Evolutionary conservation across 352 stramenopile genomes (phyloP).

Genomic region (Lagenidium sp.): DNA sequence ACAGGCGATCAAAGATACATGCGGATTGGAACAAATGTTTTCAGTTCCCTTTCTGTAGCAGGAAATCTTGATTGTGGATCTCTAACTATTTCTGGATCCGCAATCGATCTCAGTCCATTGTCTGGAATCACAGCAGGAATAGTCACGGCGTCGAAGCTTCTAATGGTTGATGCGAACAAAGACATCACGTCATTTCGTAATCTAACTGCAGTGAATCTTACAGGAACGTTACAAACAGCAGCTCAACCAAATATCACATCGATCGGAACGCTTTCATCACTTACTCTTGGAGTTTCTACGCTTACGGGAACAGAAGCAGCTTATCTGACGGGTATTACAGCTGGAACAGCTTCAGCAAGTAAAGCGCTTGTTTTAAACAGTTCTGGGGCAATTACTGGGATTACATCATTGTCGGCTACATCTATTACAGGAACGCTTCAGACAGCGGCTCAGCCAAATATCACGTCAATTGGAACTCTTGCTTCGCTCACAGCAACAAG

Average conservation of each 20-base stretch:
- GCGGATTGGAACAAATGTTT: too few relatives aligned
- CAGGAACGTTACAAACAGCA: too few relatives aligned
- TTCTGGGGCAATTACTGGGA: background rate
- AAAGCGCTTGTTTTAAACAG: background rate
- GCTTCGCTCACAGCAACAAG: background rate
- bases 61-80: constrained; percentile 1
- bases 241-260: too few relatives aligned
- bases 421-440: constrained; percentile 1
- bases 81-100: constrained; percentile 1
- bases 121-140: constrained; percentile 1
- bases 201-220: too few relatives aligned
- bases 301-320: too few relatives aligned
- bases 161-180: too few relatives aligned
- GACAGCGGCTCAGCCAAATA: constrained; percentile 1
- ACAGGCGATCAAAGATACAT: constrained; percentile 9
- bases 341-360: background rate
- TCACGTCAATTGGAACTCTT: constrained; percentile 1
- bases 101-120: background rate
- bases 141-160: too few relatives aligned
- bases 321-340: too few relatives aligned
- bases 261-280: too few relatives aligned
- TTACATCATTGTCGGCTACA: background rate
- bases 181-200: too few relatives aligned
- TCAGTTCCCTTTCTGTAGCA: background rate
- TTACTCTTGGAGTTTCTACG: too few relatives aligned